These are phyloP conservation scores for Leishmania arabica DNA, from an alignment of 208 protist species.

Conservation along the genomic window DNA sequence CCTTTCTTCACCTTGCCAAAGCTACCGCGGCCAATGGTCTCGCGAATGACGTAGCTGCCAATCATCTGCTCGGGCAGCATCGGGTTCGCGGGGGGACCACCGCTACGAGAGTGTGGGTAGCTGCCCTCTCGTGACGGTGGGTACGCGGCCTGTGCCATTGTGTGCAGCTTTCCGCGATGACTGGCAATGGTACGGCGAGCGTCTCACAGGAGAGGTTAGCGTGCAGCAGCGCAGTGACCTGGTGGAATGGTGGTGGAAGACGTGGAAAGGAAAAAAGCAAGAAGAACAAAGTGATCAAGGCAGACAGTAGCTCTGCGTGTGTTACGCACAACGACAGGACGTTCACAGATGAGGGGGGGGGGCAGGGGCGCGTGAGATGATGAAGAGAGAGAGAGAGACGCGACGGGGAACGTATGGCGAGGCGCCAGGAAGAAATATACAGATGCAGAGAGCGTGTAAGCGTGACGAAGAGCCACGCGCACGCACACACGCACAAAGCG, in stretches of 20 bases:
- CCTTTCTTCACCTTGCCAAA: conserved; percentile 99
- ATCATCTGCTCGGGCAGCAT: conserved; percentile 79
- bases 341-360: not conserved
- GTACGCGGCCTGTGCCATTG: conserved; percentile 24
- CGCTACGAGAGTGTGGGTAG: conserved; percentile 21
- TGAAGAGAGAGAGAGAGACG: not conserved
- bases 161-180: not conserved
- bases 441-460: not conserved
- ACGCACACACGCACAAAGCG: not conserved
- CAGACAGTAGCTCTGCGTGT: not conserved
- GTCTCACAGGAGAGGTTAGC: not conserved
- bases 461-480: not conserved
- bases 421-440: not conserved
- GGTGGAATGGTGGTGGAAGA: not conserved
- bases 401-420: not conserved
- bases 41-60: conserved; percentile 97
- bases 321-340: not conserved
- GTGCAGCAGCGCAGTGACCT: not conserved
- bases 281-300: not conserved
- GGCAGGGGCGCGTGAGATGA: not conserved
- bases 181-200: not conserved
- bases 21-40: conserved; percentile 98
- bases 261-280: not conserved
- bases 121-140: conserved; percentile 18
- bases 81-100: not conserved